phyloP scores from a whole-genome alignment of 1,139 yeast genomes.

The Tardiomyces depauwii region DNA sequence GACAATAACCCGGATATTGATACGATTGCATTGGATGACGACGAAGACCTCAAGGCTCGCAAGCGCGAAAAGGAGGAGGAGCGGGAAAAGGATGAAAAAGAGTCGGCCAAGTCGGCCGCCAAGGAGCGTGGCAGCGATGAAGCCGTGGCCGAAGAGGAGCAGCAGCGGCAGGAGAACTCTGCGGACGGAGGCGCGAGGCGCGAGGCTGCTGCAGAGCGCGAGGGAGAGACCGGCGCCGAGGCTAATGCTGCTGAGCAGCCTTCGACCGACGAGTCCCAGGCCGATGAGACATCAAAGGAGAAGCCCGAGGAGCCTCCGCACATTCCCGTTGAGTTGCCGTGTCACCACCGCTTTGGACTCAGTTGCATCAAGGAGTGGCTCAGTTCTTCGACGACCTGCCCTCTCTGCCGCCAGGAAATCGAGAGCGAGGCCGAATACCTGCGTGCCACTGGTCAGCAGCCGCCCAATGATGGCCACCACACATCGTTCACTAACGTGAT shows the following conservation, averaged over 20 bases:
- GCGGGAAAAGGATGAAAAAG: no score
- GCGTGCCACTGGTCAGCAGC: conserved; percentile 13
- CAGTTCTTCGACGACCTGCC: conserved; percentile 57
- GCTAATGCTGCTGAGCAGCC: no score
- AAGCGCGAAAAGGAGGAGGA: no score
- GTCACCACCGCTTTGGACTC: conserved; percentile 69
- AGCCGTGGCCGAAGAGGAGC: no score
- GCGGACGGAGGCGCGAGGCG: no score
- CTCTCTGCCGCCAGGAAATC: conserved; percentile 59
- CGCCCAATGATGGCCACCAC: conserved; percentile 1
- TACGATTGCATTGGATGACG: neutral
- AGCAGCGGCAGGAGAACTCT: no score
- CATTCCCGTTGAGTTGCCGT: conserved; percentile 61
- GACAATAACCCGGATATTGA: conserved; percentile 2
- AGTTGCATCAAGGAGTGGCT: conserved; percentile 73
- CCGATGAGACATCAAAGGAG: neutral
- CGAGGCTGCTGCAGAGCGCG: no score
- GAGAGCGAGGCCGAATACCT: conserved; percentile 24
- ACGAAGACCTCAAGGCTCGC: no score
- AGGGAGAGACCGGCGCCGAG: no score
- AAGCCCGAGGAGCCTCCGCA: conserved; percentile 27
- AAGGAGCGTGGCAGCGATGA: no score
- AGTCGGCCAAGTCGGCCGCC: neutral
- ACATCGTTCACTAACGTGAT: neutral
- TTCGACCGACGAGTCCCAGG: no score